These are phyloP conservation scores for Tetracentron sinense DNA, from an alignment of 164 flowering plant species.

Conservation along the genomic window DNA sequence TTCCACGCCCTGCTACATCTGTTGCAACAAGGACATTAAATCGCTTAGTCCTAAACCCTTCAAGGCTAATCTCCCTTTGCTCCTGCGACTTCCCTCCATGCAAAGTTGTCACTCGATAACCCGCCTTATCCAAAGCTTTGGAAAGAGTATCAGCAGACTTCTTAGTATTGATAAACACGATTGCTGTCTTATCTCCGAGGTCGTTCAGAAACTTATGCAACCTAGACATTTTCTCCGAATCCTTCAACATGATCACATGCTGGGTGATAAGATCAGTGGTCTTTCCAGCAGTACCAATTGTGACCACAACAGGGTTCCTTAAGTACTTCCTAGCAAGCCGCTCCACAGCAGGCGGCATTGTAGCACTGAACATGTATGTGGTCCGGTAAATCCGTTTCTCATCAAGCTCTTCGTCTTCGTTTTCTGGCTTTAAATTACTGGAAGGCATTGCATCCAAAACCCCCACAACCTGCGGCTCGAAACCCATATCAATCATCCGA, in stretches of 20 bases:
- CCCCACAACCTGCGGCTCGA: constrained; percentile 85
- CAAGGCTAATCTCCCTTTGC: constrained; percentile 86
- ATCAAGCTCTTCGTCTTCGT: constrained; percentile 93
- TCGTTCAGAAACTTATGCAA: constrained; percentile 66
- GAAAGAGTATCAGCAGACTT: constrained; percentile 66
- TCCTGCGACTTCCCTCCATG: constrained; percentile 96
- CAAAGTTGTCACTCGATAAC: constrained; percentile 74
- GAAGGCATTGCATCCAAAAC: constrained; percentile 94
- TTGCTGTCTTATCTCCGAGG: constrained; percentile 82
- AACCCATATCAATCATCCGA: constrained; percentile 95
- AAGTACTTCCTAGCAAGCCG: constrained; percentile 85
- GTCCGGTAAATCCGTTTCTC: constrained; percentile 80
- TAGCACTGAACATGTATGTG: constrained; percentile 94
- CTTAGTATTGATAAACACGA: constrained; percentile 83
- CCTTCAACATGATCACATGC: constrained; percentile 73
- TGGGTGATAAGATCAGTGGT: constrained; percentile 76
- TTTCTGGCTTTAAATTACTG: constrained; percentile 85
- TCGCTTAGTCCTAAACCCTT: constrained; percentile 82
- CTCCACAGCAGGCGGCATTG: constrained; percentile 93
- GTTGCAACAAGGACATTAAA: constrained; percentile 92
- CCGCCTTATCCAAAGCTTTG: constrained; percentile 63
- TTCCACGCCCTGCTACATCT: constrained; percentile 94
- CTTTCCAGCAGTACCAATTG: constrained; percentile 90
- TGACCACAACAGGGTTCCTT: constrained; percentile 92
- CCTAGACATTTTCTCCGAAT: constrained; percentile 61